Percentiles rank a stretch among this genome's conserved stretches.
These are phyloP conservation scores for Aspergillus olivimuriae DNA, from an alignment of 495 filamentous ascomycete species.

Conservation along the genomic window DNA sequence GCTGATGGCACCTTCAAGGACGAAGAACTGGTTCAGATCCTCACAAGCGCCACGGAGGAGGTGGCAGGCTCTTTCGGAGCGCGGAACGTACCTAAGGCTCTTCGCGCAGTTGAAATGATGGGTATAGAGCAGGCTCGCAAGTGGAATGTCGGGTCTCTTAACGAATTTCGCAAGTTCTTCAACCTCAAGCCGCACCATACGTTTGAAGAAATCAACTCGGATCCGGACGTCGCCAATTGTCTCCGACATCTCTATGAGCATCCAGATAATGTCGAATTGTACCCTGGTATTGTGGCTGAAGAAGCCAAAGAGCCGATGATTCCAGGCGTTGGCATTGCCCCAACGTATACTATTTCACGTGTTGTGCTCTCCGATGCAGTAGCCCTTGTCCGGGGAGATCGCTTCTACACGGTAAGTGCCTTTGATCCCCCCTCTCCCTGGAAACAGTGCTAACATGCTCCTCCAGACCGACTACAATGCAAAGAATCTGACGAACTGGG, in stretches of 20 bases:
- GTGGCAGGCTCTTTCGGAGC: conserved; percentile 43
- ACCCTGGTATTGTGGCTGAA: conserved; percentile 67
- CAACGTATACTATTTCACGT: conserved; percentile 50
- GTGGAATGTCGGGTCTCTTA: conserved; percentile 66
- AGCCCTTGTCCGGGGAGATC: conserved; percentile 45
- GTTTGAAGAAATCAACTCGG: conserved; percentile 70
- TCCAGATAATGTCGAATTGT: conserved; percentile 66
- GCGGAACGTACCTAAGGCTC: conserved; percentile 56
- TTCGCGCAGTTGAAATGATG: conserved; percentile 65
- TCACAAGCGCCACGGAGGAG: conserved; percentile 20
- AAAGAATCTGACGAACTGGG: conserved; percentile 72
- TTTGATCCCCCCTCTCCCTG: conserved; percentile 1
- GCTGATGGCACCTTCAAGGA: conserved; percentile 11
- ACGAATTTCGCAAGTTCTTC: conserved; percentile 74
- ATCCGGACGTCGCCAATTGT: conserved; percentile 54
- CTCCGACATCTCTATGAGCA: conserved; percentile 64
- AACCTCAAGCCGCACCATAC: conserved; percentile 59
- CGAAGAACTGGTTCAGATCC: conserved; percentile 10
- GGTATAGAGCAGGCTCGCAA: conserved; percentile 68
- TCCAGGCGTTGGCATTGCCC: conserved; percentile 48
- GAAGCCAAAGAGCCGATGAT: conserved; percentile 57
- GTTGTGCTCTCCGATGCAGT: conserved; percentile 49
- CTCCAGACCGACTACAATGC: conserved; percentile 63
- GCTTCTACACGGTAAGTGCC: conserved; percentile 44
- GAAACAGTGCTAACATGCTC: too few species aligned